Conservation (phyloP, 2,329 filamentous ascomycete genomes). For the Fusarium nurragi region DNA sequence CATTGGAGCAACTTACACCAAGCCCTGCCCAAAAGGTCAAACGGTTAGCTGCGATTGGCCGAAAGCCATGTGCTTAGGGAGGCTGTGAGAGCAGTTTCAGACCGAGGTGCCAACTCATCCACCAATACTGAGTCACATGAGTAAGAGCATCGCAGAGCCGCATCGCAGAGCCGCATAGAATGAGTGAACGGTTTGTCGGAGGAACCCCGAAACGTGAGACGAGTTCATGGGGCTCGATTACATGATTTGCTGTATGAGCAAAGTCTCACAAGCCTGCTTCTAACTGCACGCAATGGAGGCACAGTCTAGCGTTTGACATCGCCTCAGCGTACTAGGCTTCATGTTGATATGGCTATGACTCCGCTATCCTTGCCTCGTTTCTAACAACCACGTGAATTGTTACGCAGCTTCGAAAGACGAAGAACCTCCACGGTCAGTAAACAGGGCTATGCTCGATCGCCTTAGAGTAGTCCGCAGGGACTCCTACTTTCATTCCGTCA, state of each 20-base stretch:
- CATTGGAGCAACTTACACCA: background rate
- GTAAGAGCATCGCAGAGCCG: background rate
- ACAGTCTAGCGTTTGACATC: constrained; percentile 8
- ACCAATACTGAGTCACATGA: background rate
- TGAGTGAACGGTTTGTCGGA: background rate
- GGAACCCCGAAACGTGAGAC: background rate
- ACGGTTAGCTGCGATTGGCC: background rate
- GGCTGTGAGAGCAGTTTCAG: background rate
- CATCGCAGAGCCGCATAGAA: background rate
- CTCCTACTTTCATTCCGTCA: constrained; percentile 11
- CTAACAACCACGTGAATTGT: background rate
- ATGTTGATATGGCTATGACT: background rate
- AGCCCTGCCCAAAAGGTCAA: background rate
- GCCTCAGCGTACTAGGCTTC: background rate
- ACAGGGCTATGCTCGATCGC: constrained; percentile 1
- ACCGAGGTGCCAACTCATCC: background rate
- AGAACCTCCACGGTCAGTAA: background rate
- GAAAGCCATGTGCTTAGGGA: background rate
- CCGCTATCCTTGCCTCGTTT: background rate
- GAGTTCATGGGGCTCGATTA: background rate
- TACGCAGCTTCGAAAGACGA: background rate
- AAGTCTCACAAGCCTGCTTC: background rate
- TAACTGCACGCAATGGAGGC: constrained; percentile 1
- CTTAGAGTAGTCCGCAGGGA: background rate
- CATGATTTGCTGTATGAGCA: background rate